A percentile compares a stretch with the other conserved stretches of the same genome.
Conservation (phyloP, 768 basidiomycete species). For the Psilocybe azurescens region DNA sequence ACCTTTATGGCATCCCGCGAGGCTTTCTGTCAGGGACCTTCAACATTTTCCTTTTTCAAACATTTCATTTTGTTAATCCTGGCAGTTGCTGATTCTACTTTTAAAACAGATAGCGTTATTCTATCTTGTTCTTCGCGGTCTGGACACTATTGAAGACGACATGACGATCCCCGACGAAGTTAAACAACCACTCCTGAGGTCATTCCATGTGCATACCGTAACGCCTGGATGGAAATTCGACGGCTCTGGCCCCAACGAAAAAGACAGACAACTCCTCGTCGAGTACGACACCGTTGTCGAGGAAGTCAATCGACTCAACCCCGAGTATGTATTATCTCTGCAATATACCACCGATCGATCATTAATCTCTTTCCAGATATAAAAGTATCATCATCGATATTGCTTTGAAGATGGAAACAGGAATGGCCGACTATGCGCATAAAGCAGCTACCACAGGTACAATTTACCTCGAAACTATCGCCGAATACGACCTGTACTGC, state of each 20-base stretch:
- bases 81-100: background rate
- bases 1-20: background rate
- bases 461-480: constrained; percentile 73
- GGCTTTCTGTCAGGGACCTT: background rate
- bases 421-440: constrained; percentile 97
- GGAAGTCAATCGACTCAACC: constrained; percentile 74
- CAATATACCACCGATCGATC: background rate
- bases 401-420: constrained; percentile 83
- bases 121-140: constrained; percentile 90
- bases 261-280: constrained; percentile 83
- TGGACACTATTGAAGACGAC: constrained; percentile 99
- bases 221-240: constrained; percentile 88
- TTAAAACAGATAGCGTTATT: constrained; percentile 85
- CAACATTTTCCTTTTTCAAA: background rate
- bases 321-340: constrained; percentile 51
- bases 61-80: background rate
- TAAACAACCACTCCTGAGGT: constrained; percentile 86
- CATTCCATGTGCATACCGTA: constrained; percentile 80
- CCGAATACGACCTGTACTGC: constrained; percentile 96
- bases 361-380: constrained; percentile 50
- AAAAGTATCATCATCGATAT: constrained; percentile 85
- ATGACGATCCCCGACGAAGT: constrained; percentile 89
- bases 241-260: constrained; percentile 84
- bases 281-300: constrained; percentile 83
- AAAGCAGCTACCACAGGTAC: constrained; percentile 73